Evolutionary conservation across 305 asterid species (phyloP), one percentile per base, ranked within the genome.

Genomic region (Solanum hybrid): DNA sequence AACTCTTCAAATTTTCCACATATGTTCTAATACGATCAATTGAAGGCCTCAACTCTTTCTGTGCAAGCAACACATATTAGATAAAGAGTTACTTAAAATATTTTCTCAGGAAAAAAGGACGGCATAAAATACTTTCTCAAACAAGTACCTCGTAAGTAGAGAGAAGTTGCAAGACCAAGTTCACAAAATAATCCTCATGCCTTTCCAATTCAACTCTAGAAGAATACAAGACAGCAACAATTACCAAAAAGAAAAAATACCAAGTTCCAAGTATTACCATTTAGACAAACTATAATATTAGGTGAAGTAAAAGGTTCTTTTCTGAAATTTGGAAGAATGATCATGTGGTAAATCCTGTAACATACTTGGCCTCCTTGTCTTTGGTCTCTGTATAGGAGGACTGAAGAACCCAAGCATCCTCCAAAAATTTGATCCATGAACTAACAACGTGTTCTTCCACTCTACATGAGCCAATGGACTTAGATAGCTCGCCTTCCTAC

Each of bases 321-420:
- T 85, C 39, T 51, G 77, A 57, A 85, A 31, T 31, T 85, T 17
- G 32, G 88, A 85, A 70, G 72, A 70, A 90, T 83, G 88, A 93
- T 73, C 88, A 91, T 34, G 87, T 38, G 77, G 27, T 87, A 89
- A 87, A 57, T 90, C 87, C 68, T 92, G 77, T 79, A 87, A 92
- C 94, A 79, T 94, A 97, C 99, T 88, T 93, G 89, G 94, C 91
- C 89, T 95, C 96, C 91, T 96, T 95, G 92, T 95, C 96, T 92
- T 91, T 95, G 79, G 89, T 91, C 95, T 95, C 97, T 86, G 94
- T 91, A 93, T 93, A 91, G 86, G 96, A 93, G 93, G 95, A 92
- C 92, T 94, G 99, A 92, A 97, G 97, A 82, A 94, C 93, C 99
- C 99, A 96, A 29, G 99, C 94, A 93, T 96, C 98, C 89, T 97